A percentile compares a stretch with the other conserved stretches of the same genome.
Evolutionary conservation across 2,329 filamentous ascomycete species (phyloP).

Genomic region (Fonsecaea nubica): DNA sequence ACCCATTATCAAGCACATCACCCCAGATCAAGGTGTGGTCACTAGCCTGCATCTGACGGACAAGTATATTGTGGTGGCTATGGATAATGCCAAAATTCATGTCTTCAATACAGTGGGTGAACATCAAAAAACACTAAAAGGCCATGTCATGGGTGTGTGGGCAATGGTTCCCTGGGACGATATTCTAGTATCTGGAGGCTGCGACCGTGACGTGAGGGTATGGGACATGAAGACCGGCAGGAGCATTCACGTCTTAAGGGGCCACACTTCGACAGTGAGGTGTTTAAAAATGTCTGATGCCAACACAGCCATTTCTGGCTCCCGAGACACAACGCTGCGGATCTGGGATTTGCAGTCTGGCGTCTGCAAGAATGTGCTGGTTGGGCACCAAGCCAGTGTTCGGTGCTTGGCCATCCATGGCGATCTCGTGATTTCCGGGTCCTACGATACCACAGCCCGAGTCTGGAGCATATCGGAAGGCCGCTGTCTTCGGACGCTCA

Average conservation of each 20-base stretch:
- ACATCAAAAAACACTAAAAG: constrained; percentile 84
- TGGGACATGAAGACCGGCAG: constrained; percentile 93
- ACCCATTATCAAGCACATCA: constrained; percentile 84
- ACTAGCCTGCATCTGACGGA: constrained; percentile 92
- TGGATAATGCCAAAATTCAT: constrained; percentile 98
- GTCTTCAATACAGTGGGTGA: constrained; percentile 93
- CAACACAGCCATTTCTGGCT: constrained; percentile 94
- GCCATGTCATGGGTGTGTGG: constrained; percentile 99
- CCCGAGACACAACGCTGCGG: constrained; percentile 88
- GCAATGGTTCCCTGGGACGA: constrained; percentile 99
- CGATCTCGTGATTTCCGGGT: constrained; percentile 95
- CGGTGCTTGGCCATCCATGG: constrained; percentile 94
- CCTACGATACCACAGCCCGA: constrained; percentile 94
- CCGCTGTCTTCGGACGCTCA: constrained; percentile 84
- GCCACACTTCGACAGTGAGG: constrained; percentile 94
- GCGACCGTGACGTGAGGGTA: constrained; percentile 93
- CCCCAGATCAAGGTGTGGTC: constrained; percentile 94
- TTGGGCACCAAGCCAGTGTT: constrained; percentile 94
- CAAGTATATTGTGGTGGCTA: constrained; percentile 95
- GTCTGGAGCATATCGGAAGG: constrained; percentile 99
- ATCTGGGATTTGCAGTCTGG: constrained; percentile 94
- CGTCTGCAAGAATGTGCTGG: constrained; percentile 85
- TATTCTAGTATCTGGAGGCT: constrained; percentile 91
- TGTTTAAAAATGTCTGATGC: constrained; percentile 97
- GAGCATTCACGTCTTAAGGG: constrained; percentile 81